Evolutionary conservation across 768 basidiomycete genomes (phyloP), one percentile per base, ranked within the genome.

Genomic region (Collybiopsis confluens): DNA sequence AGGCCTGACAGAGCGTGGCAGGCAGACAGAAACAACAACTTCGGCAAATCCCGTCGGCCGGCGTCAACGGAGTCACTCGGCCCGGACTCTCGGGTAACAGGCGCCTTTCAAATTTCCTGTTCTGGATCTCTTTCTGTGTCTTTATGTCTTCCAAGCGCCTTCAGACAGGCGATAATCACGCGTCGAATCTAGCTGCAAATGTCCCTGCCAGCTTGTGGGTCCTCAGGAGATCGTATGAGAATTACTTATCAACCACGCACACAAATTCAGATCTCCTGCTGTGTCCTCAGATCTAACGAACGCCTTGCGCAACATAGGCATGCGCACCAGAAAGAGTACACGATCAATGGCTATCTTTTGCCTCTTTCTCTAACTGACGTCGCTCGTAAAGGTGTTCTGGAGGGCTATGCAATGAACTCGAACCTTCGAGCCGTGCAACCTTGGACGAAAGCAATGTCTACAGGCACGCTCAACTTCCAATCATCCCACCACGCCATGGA

Each of bases 321-420:
- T 80, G 59, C 82, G 85, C 57, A 77, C 76, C 44, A 68, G 86
- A 63, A 83, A 84, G 68, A 75, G 86, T 88, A 64, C 62, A 77
- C 66, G 45, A 46, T 50, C 24, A 52, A 15, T n/a, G 59, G 48
- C 36, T 45, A 51, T 3, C 23, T 38, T 20, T 38, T 42, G 24
- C 24, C 50, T 40, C 53, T 13, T 56, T 52, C 56, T 60, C 27
- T 59, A 64, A 61, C 67, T 23, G 26, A 30, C 21, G 8, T 61
- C 63, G 58, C 58, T 54, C 62, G 55, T 59, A 21, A 58, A 87
- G 85, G 71, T 63, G 85, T 87, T 46, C 71, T 70, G 20, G 79
- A 86, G 65, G 85, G 85, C 52, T 87, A 86, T 60, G 61, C 64
- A 27, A 70, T 68, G 27, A 61, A 63, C 38, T 59, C 61, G 18